Evolutionary conservation across 768 basidiomycete species (phyloP), one percentile per base, ranked within the genome.

Genomic region (Glaciozyma antarctica): DNA sequence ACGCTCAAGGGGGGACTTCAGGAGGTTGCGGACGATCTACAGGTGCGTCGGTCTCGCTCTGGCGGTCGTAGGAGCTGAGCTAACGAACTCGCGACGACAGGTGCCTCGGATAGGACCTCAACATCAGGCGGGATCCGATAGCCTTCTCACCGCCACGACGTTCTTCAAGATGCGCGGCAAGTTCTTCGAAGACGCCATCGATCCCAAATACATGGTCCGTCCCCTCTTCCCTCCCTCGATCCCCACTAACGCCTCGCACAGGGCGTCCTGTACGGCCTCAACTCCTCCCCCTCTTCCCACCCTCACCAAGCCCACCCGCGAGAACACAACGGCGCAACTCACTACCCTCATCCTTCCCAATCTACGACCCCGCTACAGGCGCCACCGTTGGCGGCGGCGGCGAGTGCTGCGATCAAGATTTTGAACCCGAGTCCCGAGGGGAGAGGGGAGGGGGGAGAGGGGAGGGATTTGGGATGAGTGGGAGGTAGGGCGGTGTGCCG

Each of bases 111-210:
- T 91, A 76, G 91, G 90, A 8, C 82, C 85, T 26, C 88, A 90
- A 62, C 92, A 95, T 77, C 94, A 95, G 79, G 92, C 94, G 15
- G 94, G 95, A 19, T 93, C 90, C n/a, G 95, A 98, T 75, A 90
- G 88, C 19, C 85, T 98, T 49, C 82, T 99, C 54, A 97, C 93
- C 10, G 85, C 91, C 3, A 85, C 87, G 3, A 90, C 90, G 0
- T 98, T 97, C 79, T 98, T 98, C 86, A 88, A 92, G 77, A 89
- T 97, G 83, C 85, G 89, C 34, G 85, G 90, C 71, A 77, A 87
- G 21, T 97, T 92, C 78, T 99, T 99, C 79, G 84, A 86, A 67
- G 88, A 91, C 75, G 80, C 83, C n/a, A 82, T 95, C 60, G 90
- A 97, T 75, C 87, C 92, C 17, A 72, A 70, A 45, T 64, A 64